phyloP scores from a whole-genome alignment of 805 yeast species.

The Candida andamanensis region DNA sequence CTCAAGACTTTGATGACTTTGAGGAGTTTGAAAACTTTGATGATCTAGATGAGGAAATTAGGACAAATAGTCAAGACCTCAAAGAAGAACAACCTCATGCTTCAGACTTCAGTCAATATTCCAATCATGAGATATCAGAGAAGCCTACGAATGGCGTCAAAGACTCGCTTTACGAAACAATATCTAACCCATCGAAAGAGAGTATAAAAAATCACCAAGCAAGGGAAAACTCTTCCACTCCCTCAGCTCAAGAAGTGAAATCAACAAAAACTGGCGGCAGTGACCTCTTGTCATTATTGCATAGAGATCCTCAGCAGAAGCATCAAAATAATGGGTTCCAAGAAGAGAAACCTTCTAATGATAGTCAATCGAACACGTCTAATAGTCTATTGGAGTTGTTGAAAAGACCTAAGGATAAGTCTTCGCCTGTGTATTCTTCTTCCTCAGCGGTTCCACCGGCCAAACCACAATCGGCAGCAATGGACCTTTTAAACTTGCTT shows the following conservation, averaged over 20 bases:
- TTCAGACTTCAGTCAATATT: too few relatives aligned
- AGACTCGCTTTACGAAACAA: too few relatives aligned
- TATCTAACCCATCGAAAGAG: too few relatives aligned
- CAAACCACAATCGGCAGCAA: constrained; percentile 15
- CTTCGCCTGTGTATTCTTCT: neutral
- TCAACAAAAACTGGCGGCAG: constrained; percentile 8
- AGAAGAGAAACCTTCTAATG: neutral
- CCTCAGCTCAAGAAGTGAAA: neutral
- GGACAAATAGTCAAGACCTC: constrained; percentile 7
- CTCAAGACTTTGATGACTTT: constrained; percentile 30
- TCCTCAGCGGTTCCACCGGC: too few relatives aligned
- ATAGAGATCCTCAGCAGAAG: neutral
- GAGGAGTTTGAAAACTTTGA: constrained; percentile 31
- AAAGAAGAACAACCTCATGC: constrained; percentile 1
- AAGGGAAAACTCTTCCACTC: too few relatives aligned
- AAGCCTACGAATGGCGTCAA: too few relatives aligned
- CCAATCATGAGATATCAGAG: too few relatives aligned
- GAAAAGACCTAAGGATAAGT: neutral
- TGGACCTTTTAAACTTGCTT: constrained; percentile 17
- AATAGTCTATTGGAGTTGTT: constrained; percentile 8
- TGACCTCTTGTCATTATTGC: constrained; percentile 11
- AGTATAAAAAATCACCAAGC: too few relatives aligned
- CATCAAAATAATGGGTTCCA: neutral
- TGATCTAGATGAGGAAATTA: constrained; percentile 15
- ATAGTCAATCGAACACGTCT: constrained; percentile 10